Conservation (phyloP, 1,284 basidiomycete species). For the Microbotryomycetes sp. region DNA sequence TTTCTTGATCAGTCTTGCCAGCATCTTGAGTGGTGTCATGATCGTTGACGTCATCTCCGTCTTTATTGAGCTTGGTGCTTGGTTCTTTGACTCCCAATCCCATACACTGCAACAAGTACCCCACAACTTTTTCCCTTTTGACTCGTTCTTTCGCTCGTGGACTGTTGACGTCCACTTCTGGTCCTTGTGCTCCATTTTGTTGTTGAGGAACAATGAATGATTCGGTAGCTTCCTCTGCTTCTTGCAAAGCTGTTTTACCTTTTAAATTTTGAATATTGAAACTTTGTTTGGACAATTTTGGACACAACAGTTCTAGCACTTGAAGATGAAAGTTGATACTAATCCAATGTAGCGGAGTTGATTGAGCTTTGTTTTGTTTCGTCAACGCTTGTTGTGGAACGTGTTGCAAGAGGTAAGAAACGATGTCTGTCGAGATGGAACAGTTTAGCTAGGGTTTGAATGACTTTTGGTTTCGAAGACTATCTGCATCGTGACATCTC, state of each 20-base stretch:
- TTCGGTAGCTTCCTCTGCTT: conserved; percentile 36
- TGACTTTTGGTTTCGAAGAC: no score
- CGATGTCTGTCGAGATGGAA: conserved; percentile 32
- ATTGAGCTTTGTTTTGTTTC: conserved; percentile 28
- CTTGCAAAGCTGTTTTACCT: conserved; percentile 35
- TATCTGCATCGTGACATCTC: no score
- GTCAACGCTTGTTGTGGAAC: conserved; percentile 23
- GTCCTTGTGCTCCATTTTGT: not conserved
- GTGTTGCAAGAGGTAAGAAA: conserved; percentile 31
- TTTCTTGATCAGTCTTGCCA: not conserved
- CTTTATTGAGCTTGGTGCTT: not conserved
- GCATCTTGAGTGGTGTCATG: not conserved
- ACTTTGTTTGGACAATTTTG: conserved; percentile 26
- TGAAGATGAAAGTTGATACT: conserved; percentile 37
- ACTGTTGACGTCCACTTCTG: conserved; percentile 19
- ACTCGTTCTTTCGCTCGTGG: conserved; percentile 23
- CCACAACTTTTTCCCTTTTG: conserved; percentile 25
- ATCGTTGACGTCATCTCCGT: conserved; percentile 10
- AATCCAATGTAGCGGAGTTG: conserved; percentile 39
- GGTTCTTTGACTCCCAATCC: conserved; percentile 29
- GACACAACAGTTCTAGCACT: conserved; percentile 32
- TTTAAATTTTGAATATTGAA: conserved; percentile 32
- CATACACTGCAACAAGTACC: conserved; percentile 31
- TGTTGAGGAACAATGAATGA: conserved; percentile 7
- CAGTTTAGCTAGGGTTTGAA: no score